These are phyloP conservation scores for Sutorius australiensis DNA, from an alignment of 768 basidiomycete genomes.

Conservation along the genomic window DNA sequence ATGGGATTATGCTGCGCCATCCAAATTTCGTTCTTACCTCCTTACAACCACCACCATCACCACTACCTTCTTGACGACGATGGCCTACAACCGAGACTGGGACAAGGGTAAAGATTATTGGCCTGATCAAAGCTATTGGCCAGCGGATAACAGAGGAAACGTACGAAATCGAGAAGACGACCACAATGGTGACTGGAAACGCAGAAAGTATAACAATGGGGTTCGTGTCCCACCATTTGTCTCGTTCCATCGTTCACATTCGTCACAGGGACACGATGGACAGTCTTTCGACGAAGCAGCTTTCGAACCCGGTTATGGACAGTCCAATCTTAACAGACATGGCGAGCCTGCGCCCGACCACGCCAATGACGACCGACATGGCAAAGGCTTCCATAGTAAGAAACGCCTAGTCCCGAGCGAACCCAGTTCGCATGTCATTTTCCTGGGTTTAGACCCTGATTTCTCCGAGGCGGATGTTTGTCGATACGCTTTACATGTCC, in stretches of 20 bases:
- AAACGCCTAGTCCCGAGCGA: conserved; percentile 81
- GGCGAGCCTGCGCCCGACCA: conserved; percentile 41
- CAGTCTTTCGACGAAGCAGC: conserved; percentile 48
- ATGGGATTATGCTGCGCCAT: conserved; percentile 2
- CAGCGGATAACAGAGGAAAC: conserved; percentile 35
- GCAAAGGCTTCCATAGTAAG: conserved; percentile 48
- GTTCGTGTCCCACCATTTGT: conserved; percentile 39
- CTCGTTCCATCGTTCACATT: conserved; percentile 5
- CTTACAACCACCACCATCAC: conserved; percentile 24
- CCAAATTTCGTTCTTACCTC: conserved; percentile 22
- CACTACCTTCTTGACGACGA: conserved; percentile 26
- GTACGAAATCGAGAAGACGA: conserved; percentile 65
- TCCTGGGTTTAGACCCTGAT: conserved; percentile 89
- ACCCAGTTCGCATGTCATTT: conserved; percentile 90
- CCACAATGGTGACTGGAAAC: conserved; percentile 65
- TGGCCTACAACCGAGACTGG: conserved; percentile 86
- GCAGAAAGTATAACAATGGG: conserved; percentile 75
- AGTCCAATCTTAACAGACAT: conserved; percentile 29
- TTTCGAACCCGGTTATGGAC: conserved; percentile 33
- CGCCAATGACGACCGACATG: conserved; percentile 47
- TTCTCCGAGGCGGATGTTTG: conserved; percentile 92
- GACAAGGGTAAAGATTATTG: conserved; percentile 71
- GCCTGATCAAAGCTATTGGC: conserved; percentile 45
- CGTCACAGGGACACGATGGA: conserved; percentile 48
- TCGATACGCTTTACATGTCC: conserved; percentile 36